Evolutionary conservation across 169 alveolate genomes (phyloP), one percentile per base, ranked within the genome.

Genomic region (Cryptosporidium tyzzeri): DNA sequence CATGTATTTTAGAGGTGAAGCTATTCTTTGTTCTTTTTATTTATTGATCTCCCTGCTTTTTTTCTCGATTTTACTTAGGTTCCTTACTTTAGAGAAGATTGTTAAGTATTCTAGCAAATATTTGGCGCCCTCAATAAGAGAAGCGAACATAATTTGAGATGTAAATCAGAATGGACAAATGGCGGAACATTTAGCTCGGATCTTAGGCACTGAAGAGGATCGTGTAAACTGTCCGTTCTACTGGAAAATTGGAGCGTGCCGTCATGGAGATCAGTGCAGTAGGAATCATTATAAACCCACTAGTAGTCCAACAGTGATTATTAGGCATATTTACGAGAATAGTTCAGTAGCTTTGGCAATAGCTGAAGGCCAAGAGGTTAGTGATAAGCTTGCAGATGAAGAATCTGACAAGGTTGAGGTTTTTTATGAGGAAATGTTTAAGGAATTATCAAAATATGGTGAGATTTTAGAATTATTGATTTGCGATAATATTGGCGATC

Each of bases 181-280:
- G 99, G 99, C 99, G 67, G 99, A 97, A 95, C 98, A 97, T 75
- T 93, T 98, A 74, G 99, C 99, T 41, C 93, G 99, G 74, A 97
- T 98, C 68, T 97, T 97, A 71, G 99, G 99, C 23, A 98, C 99
- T 23, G 99, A 98, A 93, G 99, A 98, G 94, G 99, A 98, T 92
- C 96, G 99, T 92, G 99, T 98, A n/a, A 99, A 98, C 92, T 99
- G 99, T 89, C 99, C 99, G 26, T 99, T 99, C 93, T 99, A 97
- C 94, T 98, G 98, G 97, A 99, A 99, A 95, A 99, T 99, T 51
- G 99, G 99, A 26, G 99, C 99, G 4, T 99, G 99, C 86, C 96
- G 99, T 71, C 99, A 99, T 91, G 99, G 99, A 23, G 99, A 99
- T 85, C 99, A 98, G 85, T 99, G 99, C 89, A 97, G 99, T 67